Evolutionary conservation across 495 filamentous ascomycete species (phyloP).

Genomic region (Parmelia sp.): DNA sequence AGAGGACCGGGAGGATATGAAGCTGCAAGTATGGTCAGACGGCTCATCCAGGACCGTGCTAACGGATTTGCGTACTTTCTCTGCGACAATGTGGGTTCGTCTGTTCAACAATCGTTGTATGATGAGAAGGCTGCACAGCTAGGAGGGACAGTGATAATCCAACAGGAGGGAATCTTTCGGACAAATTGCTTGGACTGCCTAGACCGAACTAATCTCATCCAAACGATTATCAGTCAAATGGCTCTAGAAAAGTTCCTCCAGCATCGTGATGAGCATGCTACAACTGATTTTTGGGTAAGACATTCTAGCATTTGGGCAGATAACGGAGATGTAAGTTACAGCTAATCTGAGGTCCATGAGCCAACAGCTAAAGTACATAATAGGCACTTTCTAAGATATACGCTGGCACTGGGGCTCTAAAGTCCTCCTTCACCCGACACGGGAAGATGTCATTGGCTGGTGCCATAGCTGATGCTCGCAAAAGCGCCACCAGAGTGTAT

Average conservation of each 20-base stretch:
- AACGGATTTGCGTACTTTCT: slow-evolving; percentile 87
- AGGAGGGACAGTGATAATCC: slow-evolving; percentile 63
- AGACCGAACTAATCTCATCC: slow-evolving; percentile 91
- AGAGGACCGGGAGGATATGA: slow-evolving; percentile 83
- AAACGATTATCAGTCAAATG: slow-evolving; percentile 91
- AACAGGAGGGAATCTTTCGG: slow-evolving; percentile 90
- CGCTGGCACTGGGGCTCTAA: slow-evolving; percentile 90
- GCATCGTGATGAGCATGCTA: slow-evolving; percentile 58
- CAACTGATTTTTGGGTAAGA: slow-evolving; percentile 77
- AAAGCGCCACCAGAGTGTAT: slow-evolving; percentile 87
- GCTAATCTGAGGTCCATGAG: background rate
- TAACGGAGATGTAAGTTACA: slow-evolving; percentile 66
- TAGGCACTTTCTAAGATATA: slow-evolving; percentile 82
- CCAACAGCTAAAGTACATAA: background rate
- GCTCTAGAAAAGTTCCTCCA: slow-evolving; percentile 72
- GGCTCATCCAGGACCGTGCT: slow-evolving; percentile 65
- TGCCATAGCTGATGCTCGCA: slow-evolving; percentile 88
- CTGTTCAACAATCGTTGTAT: slow-evolving; percentile 10
- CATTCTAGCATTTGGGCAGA: slow-evolving; percentile 97
- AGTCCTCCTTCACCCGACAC: slow-evolving; percentile 89
- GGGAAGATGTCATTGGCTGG: slow-evolving; percentile 96
- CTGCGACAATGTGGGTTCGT: slow-evolving; percentile 60
- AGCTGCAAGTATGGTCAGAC: slow-evolving; percentile 69
- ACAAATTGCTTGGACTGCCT: slow-evolving; percentile 96
- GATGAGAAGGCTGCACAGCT: slow-evolving; percentile 31